Evolutionary conservation across 495 filamentous ascomycete species (phyloP).

Genomic region (Xylaria castorea): DNA sequence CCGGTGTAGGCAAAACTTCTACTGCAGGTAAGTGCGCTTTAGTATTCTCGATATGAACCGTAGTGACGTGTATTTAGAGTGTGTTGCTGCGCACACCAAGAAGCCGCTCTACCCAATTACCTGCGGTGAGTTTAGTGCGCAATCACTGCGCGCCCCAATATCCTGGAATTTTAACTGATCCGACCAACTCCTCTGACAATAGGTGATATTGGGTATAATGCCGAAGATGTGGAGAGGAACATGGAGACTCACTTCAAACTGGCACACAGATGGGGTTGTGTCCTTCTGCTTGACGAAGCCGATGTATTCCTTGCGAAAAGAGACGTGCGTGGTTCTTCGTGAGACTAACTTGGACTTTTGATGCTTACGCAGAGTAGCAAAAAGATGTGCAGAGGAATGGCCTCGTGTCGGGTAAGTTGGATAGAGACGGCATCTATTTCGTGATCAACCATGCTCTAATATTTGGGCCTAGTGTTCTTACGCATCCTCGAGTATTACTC

Average conservation of each 20-base stretch:
- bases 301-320: neutral
- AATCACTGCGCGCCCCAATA: neutral
- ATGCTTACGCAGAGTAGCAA: neutral
- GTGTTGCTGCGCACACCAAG: neutral
- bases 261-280: slow-evolving; percentile 3
- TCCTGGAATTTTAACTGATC: neutral
- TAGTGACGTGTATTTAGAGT: neutral
- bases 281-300: neutral
- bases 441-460: neutral
- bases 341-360: no score
- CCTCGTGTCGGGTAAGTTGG: neutral
- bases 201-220: slow-evolving; percentile 4
- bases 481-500: neutral
- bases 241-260: slow-evolving; percentile 9
- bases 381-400: slow-evolving; percentile 1
- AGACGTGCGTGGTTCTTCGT: neutral
- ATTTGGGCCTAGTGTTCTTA: neutral
- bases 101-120: slow-evolving; percentile 1
- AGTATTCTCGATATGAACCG: neutral
- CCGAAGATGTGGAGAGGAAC: neutral
- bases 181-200: neutral
- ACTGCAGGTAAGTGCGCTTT: neutral
- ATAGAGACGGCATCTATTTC: neutral
- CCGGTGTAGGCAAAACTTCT: neutral
- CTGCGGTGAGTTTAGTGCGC: neutral